These are phyloP conservation scores for Camillea tinctor DNA, from an alignment of 2,329 filamentous ascomycete genomes.

Conservation along the genomic window DNA sequence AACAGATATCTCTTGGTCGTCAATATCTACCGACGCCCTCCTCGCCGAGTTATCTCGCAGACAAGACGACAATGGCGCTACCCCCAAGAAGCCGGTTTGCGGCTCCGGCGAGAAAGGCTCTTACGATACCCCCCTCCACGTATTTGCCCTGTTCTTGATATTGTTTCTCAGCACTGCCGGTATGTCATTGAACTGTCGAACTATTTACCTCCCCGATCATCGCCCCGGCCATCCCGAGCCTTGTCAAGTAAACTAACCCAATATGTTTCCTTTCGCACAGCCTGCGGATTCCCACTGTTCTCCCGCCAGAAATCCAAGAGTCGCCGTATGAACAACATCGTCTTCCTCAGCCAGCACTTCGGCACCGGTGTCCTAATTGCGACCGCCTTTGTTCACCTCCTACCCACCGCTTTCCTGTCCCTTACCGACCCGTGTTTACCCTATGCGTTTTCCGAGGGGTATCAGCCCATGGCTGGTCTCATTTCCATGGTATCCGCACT, in stretches of 20 bases:
- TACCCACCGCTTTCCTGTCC: slow-evolving; percentile 66
- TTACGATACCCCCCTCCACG: slow-evolving; percentile 67
- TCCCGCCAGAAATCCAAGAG: slow-evolving; percentile 58
- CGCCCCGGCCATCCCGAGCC: not conserved
- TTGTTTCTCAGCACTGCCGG: slow-evolving; percentile 58
- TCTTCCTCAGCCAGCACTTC: slow-evolving; percentile 71
- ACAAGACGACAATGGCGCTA: slow-evolving; percentile 34
- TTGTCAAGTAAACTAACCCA: slow-evolving; percentile 7
- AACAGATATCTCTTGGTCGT: slow-evolving; percentile 43
- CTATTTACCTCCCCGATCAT: not conserved
- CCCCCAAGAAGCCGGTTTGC: slow-evolving; percentile 46
- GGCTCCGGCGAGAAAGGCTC: slow-evolving; percentile 50
- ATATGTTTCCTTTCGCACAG: slow-evolving; percentile 35
- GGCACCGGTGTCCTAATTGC: slow-evolving; percentile 84
- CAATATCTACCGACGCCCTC: slow-evolving; percentile 51
- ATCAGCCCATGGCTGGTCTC: slow-evolving; percentile 75
- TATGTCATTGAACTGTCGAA: slow-evolving; percentile 33
- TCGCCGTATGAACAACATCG: slow-evolving; percentile 56
- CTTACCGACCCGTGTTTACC: slow-evolving; percentile 72
- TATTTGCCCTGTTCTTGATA: slow-evolving; percentile 67
- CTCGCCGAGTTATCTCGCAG: slow-evolving; percentile 53
- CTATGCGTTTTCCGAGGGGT: slow-evolving; percentile 74
- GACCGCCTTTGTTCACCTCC: slow-evolving; percentile 78
- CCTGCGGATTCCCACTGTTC: slow-evolving; percentile 66
- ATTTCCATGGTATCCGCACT: slow-evolving; percentile 82